Evolutionary conservation across 768 basidiomycete genomes (phyloP).

Genomic region (Mycena albidolilacea): DNA sequence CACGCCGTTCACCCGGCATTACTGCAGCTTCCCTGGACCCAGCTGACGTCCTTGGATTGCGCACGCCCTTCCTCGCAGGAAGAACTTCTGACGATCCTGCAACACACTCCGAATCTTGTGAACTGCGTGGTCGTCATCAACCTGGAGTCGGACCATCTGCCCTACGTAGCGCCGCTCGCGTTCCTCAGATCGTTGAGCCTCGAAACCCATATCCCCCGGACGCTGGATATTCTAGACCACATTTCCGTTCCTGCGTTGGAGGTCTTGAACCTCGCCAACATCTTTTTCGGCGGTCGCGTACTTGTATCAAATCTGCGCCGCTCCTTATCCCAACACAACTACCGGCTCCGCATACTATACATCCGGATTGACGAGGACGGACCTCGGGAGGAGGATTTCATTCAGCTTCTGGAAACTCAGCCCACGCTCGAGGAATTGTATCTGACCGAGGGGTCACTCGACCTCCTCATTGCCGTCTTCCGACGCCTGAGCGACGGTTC

Average conservation of each 20-base stretch:
- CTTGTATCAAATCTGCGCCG: not conserved
- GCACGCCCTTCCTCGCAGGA: not conserved
- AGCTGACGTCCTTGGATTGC: not conserved
- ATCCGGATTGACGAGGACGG: constrained; percentile 1
- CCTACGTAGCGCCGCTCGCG: not conserved
- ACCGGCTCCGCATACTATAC: not conserved
- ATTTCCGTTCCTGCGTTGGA: not conserved
- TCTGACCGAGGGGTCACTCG: not conserved
- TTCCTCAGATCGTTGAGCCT: not conserved
- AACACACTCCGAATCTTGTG: not conserved
- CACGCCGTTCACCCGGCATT: no score
- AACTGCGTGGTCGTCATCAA: not conserved
- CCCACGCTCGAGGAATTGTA: constrained; percentile 8
- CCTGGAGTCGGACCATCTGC: not conserved
- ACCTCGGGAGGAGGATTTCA: not conserved
- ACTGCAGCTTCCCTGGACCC: not conserved
- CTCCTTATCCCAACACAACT: not conserved
- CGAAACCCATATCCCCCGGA: not conserved
- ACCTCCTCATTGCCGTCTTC: constrained; percentile 7
- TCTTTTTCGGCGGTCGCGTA: not conserved
- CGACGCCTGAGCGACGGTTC: not conserved
- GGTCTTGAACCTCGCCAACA: not conserved
- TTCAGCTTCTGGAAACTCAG: constrained; percentile 9
- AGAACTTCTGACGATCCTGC: not conserved
- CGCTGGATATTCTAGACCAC: not conserved